Base-by-base conservation (phyloP, 257 asterid species). In the Forsythia viridissima region DNA sequence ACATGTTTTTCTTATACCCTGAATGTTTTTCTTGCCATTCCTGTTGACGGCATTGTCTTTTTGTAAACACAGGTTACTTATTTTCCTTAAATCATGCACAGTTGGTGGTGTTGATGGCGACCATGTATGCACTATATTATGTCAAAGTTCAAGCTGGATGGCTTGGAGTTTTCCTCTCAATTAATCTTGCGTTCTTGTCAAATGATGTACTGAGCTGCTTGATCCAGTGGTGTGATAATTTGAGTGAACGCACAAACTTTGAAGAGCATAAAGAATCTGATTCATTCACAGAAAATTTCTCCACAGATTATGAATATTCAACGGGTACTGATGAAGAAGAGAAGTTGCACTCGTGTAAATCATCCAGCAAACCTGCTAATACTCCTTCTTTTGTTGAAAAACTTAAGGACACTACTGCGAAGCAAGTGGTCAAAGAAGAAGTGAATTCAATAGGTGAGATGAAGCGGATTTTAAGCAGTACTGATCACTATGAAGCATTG, bases 21-120 rank as follows among this genome's bases (percentile, higher is more conserved):
- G 1, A 43, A 13, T 77, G 79, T 39, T 44, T 55, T 80, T 70
- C 82, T 79, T 78, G 66, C 78, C 21, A 83, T 79, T 70, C 67
- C 73, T 83, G 78, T 81, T 90, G 80, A 86, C 24, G 63, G 61
- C 36, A 75, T 51, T 71, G 13, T 76, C 41, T 83, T 76, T 80
- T 82, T 80, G 63, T 72, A 57, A 67, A 52, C 82, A 84, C 97
- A 96, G 99, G 99, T 79, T 96, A 91, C 85, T 85, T 96, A 21
- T 93, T 96, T 91, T 93, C 98, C 76, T 81, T 92, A 48, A 96
- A 90, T 86, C 99, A 93, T 79, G 99, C 99, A 12, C 90, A 98
- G 70, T 82, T 93, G 82, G 93, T 90, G 88, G 98, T 96, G 74
- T 82, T 96, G 76, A 86, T 96, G 95, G 97, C 95, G 57, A 90